A percentile compares a stretch with the other conserved stretches of the same genome.
Evolutionary conservation across 441 rosid species (phyloP).

Genomic region (Bruguiera hainesii): DNA sequence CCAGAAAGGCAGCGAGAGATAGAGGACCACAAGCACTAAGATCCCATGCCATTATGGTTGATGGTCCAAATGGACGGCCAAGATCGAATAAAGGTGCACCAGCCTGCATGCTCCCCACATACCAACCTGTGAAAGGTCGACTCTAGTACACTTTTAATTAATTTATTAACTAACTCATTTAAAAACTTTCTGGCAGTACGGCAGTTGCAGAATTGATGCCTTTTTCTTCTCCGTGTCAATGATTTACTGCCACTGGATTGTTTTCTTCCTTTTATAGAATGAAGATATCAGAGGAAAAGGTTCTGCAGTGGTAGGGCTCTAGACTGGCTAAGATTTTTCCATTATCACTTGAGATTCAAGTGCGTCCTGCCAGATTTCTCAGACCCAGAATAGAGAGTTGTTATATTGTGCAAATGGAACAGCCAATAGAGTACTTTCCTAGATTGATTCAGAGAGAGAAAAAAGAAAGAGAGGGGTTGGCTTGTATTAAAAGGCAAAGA

Average conservation of each 20-base stretch:
- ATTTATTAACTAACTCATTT: slow-evolving; percentile 28
- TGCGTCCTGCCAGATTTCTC: slow-evolving; percentile 15
- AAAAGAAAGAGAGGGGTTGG: neutral
- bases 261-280: slow-evolving; percentile 23
- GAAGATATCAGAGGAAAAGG: slow-evolving; percentile 15
- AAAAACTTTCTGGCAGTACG: slow-evolving; percentile 18
- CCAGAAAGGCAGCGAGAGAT: neutral
- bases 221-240: neutral
- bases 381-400: slow-evolving; percentile 19
- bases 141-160: slow-evolving; percentile 8
- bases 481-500: slow-evolving; percentile 26
- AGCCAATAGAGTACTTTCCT: neutral
- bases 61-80: slow-evolving; percentile 24
- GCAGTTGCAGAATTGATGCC: slow-evolving; percentile 22
- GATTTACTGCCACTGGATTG: slow-evolving; percentile 19
- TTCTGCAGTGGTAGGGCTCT: slow-evolving; percentile 30
- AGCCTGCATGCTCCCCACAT: slow-evolving; percentile 17
- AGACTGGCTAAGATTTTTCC: slow-evolving; percentile 20
- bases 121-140: slow-evolving; percentile 33
- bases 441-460: slow-evolving; percentile 15
- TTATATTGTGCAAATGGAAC: slow-evolving; percentile 13
- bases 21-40: slow-evolving; percentile 15
- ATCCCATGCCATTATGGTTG: slow-evolving; percentile 13
- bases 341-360: slow-evolving; percentile 15
- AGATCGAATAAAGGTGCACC: slow-evolving; percentile 21